Base-by-base conservation (phyloP, 176 grass and related monocot species). In the Rhynchospora breviuscula region DNA sequence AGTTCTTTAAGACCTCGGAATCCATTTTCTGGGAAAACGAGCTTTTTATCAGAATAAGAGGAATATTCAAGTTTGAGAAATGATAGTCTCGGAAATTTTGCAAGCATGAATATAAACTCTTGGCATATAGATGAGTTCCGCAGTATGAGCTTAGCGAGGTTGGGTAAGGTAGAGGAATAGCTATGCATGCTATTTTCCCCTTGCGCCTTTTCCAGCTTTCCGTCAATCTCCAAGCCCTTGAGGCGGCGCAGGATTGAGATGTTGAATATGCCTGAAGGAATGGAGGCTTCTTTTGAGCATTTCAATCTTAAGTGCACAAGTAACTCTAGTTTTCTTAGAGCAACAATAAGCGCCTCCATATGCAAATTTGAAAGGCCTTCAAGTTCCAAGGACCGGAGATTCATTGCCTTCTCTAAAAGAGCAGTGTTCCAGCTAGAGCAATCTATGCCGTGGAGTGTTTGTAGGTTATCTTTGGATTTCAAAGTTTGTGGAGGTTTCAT, bases 31-130 rank as follows among this genome's bases (percentile, higher is more conserved):
- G 78, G 84, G 59, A 89, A 86, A 63, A 75, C 11, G 23, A 89
- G 83, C 0, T 21, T 35, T 2, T 35, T 7, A 18, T 21, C 87
- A 22, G 0, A 0, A 25, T 86, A 89, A 29, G 87, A 89, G 9
- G 62, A 14, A 1, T 46, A 8, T 0, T 43, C 44, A 13, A 86
- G 75, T 10, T 76, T 73, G 1, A 89, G 78, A 25, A 12, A 61
- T 56, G 29, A 67, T 17, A 89, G 78, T n/a, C 78, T 86, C 9
- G 78, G 87, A 3, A 89, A 56, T 74, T 89, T 47, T 4, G 78
- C 87, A 67, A 89, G 71, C 87, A 21, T 89, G 48, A 67, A 9
- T 9, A 89, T 82, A 26, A 81, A 86, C 18, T 23, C 26, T 7
- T 89, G 78, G 49, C 66, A 13, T 2, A 86, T 67, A 45, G 0